phyloP scores from a whole-genome alignment of 2,329 filamentous ascomycete genomes.

The Penicillium hordei region DNA sequence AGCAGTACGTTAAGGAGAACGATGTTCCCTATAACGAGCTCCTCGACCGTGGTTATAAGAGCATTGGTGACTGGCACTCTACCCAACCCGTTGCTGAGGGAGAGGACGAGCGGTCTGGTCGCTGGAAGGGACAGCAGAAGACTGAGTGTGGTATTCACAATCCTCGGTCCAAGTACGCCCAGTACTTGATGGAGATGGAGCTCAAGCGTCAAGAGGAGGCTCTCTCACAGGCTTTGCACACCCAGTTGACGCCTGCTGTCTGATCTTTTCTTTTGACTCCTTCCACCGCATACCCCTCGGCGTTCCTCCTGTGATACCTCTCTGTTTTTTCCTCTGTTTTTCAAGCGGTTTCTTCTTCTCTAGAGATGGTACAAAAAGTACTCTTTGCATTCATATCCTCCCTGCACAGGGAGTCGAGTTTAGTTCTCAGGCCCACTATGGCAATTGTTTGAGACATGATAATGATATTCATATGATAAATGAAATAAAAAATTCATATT shows the following conservation, averaged over 20 bases:
- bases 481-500: not conserved
- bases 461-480: slow-evolving; percentile 16
- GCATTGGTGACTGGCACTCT: slow-evolving; percentile 96
- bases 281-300: slow-evolving; percentile 21
- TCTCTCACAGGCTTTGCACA: slow-evolving; percentile 46
- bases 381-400: not conserved
- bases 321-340: slow-evolving; percentile 1
- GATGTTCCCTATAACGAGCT: slow-evolving; percentile 91
- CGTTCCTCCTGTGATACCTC: slow-evolving; percentile 26
- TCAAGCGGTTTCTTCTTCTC: slow-evolving; percentile 6
- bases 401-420: not conserved
- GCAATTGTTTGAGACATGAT: slow-evolving; percentile 13
- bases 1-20: slow-evolving; percentile 81
- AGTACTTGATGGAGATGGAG: slow-evolving; percentile 75
- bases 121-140: slow-evolving; percentile 96
- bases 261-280: slow-evolving; percentile 18
- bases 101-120: slow-evolving; percentile 92
- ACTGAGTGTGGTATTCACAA: slow-evolving; percentile 99
- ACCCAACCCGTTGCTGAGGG: slow-evolving; percentile 85
- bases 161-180: slow-evolving; percentile 88
- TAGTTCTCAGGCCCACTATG: slow-evolving; percentile 1
- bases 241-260: slow-evolving; percentile 30
- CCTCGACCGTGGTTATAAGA: slow-evolving; percentile 94
- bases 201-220: slow-evolving; percentile 63
- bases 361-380: slow-evolving; percentile 1